A percentile compares a stretch with the other conserved stretches of the same genome.
Evolutionary conservation across 768 basidiomycete species (phyloP).

Genomic region (Mycena albidolilacea): DNA sequence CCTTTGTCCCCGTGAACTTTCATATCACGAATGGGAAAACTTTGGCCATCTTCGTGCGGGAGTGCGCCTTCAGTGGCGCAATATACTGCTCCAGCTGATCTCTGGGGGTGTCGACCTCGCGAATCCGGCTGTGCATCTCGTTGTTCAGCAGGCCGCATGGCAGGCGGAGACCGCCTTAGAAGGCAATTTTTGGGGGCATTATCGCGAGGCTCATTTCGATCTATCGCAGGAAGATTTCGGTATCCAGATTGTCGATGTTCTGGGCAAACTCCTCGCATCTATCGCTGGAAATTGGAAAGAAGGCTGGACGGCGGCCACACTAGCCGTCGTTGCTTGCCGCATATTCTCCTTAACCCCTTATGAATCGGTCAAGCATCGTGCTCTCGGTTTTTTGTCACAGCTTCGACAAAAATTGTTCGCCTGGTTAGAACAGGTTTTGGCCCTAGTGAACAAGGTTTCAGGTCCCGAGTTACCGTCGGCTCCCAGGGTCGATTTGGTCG

Average conservation of each 20-base stretch:
- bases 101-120: slow-evolving; percentile 56
- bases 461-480: slow-evolving; percentile 34
- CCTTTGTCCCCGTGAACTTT: slow-evolving; percentile 49
- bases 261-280: slow-evolving; percentile 35
- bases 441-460: slow-evolving; percentile 44
- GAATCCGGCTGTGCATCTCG: slow-evolving; percentile 54
- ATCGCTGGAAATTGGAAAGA: slow-evolving; percentile 29
- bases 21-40: slow-evolving; percentile 60
- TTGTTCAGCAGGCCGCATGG: slow-evolving; percentile 60
- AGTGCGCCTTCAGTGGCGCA: slow-evolving; percentile 62
- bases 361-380: slow-evolving; percentile 34
- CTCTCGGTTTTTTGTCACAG: slow-evolving; percentile 44
- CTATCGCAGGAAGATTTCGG: slow-evolving; percentile 52
- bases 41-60: slow-evolving; percentile 65
- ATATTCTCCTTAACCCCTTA: slow-evolving; percentile 48
- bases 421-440: slow-evolving; percentile 53
- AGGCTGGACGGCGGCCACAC: slow-evolving; percentile 32
- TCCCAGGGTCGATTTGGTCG: slow-evolving; percentile 36
- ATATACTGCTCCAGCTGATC: slow-evolving; percentile 62
- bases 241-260: slow-evolving; percentile 51
- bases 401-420: slow-evolving; percentile 49
- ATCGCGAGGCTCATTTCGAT: slow-evolving; percentile 64
- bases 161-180: slow-evolving; percentile 55
- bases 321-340: slow-evolving; percentile 48
- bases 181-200: slow-evolving; percentile 52